Evolutionary conservation across 257 asterid genomes (phyloP).

Genomic region (Solanum virginianum): DNA sequence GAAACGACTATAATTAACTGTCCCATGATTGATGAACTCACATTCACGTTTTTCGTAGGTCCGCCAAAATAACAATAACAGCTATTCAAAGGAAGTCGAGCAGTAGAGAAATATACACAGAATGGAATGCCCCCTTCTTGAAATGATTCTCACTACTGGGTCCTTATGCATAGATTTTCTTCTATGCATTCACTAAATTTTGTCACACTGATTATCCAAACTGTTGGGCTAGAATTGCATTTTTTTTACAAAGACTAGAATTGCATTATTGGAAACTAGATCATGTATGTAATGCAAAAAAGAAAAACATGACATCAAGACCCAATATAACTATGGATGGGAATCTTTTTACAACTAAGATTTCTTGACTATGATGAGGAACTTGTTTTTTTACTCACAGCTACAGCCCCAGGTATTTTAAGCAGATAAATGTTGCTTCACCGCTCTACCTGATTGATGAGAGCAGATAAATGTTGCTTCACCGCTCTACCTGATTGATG

Average conservation of each 20-base stretch:
- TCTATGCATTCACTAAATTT: background rate
- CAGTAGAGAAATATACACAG: background rate
- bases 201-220: background rate
- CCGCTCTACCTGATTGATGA: constrained; percentile 54
- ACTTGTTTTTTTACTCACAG: background rate
- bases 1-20: background rate
- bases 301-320: background rate
- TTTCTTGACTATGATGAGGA: background rate
- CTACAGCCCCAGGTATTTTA: background rate
- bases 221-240: background rate
- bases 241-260: background rate
- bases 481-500: constrained; percentile 59
- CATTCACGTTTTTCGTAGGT: too few species aligned
- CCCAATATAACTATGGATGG: background rate
- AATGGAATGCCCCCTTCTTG: background rate
- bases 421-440: constrained; percentile 48
- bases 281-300: background rate
- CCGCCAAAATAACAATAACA: too few species aligned
- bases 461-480: constrained; percentile 50
- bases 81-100: too few species aligned
- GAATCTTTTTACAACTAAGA: background rate
- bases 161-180: background rate
- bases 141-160: background rate
- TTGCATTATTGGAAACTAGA: background rate
- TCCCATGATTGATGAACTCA: background rate